Conservation (phyloP, 306 rosid species). For the Urtica urens region DNA sequence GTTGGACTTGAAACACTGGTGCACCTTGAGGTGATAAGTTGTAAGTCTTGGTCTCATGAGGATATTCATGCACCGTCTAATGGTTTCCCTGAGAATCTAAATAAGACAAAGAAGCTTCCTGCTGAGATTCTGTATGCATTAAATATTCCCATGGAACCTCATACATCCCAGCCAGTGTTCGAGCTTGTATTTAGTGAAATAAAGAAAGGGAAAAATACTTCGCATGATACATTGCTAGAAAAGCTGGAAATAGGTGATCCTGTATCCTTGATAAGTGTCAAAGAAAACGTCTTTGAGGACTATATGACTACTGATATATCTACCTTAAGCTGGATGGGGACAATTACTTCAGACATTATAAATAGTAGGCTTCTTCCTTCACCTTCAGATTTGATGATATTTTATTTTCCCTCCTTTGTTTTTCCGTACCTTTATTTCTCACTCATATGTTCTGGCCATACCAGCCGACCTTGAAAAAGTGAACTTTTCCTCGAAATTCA, state of each 20-base stretch:
- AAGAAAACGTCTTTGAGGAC: conserved; percentile 37
- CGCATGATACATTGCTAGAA: conserved; percentile 37
- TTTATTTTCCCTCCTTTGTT: conserved; percentile 8
- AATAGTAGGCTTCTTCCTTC: conserved; percentile 47
- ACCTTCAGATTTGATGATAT: not conserved
- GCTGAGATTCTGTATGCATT: conserved; percentile 46
- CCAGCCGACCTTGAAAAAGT: too few species aligned
- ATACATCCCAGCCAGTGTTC: conserved; percentile 36
- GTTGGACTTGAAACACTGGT: conserved; percentile 56
- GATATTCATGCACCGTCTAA: conserved; percentile 27
- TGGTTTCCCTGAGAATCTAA: conserved; percentile 30
- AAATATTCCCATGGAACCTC: conserved; percentile 39
- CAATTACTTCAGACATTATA: conserved; percentile 53
- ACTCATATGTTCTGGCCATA: too few species aligned
- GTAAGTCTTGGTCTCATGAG: conserved; percentile 28
- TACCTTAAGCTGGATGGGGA: conserved; percentile 68
- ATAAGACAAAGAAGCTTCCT: conserved; percentile 17
- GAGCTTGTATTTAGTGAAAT: conserved; percentile 47
- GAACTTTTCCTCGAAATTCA: too few species aligned
- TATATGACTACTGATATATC: conserved; percentile 41
- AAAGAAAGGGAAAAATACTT: conserved; percentile 18
- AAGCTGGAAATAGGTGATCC: conserved; percentile 50
- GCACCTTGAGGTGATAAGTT: conserved; percentile 50
- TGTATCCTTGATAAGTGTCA: conserved; percentile 36
- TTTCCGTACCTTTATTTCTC: too few species aligned